Evolutionary conservation across 441 rosid species (phyloP).

Genomic region (Brassica hybrid): DNA sequence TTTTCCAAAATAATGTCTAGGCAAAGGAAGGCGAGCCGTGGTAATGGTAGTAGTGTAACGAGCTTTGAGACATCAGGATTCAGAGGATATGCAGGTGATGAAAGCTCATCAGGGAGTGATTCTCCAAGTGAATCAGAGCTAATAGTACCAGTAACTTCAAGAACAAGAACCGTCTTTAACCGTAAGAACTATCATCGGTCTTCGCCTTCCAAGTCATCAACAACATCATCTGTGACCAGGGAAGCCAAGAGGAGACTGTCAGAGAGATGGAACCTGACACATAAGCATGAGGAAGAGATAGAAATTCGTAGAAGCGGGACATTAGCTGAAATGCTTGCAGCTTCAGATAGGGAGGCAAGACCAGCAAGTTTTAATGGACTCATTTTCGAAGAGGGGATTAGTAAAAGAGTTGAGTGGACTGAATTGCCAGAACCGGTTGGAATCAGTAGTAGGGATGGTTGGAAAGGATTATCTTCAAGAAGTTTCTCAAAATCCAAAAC

Average conservation of each 20-base stretch:
- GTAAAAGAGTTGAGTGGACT: constrained; percentile 42
- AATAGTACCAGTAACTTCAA: constrained; percentile 50
- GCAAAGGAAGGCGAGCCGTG: constrained; percentile 57
- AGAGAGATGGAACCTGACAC: constrained; percentile 93
- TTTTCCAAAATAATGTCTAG: constrained; percentile 69
- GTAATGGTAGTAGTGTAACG: constrained; percentile 49
- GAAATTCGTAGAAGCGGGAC: constrained; percentile 67
- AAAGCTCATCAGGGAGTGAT: constrained; percentile 85
- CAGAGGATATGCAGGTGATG: constrained; percentile 81
- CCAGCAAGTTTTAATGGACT: constrained; percentile 48
- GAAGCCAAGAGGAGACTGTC: constrained; percentile 94
- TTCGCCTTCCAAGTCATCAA: too few species aligned
- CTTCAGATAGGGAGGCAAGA: constrained; percentile 63
- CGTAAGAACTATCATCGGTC: constrained; percentile 49
- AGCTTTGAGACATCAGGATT: constrained; percentile 55
- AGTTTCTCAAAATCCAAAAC: constrained; percentile 68
- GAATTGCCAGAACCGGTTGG: constrained; percentile 69
- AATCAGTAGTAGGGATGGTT: constrained; percentile 95
- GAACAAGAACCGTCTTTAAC: constrained; percentile 48
- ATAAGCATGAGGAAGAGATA: constrained; percentile 59
- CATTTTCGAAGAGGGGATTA: constrained; percentile 45
- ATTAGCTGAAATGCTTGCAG: constrained; percentile 92
- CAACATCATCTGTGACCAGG: constrained; percentile 68
- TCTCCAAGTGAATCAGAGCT: constrained; percentile 73
- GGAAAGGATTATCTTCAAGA: too few species aligned